Base-by-base conservation (phyloP, 306 rosid genomes). In the Neltuma alba region DNA sequence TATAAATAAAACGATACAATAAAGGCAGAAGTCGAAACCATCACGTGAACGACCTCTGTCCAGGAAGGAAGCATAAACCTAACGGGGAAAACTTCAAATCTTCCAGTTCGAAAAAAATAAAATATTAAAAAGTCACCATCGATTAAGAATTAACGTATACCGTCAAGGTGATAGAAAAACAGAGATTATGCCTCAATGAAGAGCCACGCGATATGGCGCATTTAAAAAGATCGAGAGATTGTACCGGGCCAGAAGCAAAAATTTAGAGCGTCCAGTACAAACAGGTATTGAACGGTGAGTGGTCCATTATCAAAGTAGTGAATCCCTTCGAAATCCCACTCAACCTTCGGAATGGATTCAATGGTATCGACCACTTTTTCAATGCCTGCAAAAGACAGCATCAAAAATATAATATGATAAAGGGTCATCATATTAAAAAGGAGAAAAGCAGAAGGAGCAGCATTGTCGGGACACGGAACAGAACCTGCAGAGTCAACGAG, bases 221-320 rank as follows among this genome's bases (percentile, higher is more conserved):
- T 73, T 23, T 3, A n/a, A 47, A 7, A 16, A n/a, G 11, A 28
- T 62, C 3, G 0, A 57, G 13, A 33, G 15, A 13, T 9, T 10
- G 23, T 85, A 95, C 99, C 99, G 37, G 98, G 98, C 99, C 98
- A 95, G 86, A 95, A 95, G 85, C 99, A 95, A 84, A 95, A 95
- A 82, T 95, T 95, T 74, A 95, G 54, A 86, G 98, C 94, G 76
- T 95, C 98, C 83, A 92, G 73, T 11, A 95, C 99, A 71, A 95
- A 81, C 72, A 95, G 83, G 84, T 92, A 95, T 86, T 95, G 99
- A 76, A 92, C 97, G 31, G 99, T 91, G 78, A 92, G 92, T 3
- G 98, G 99, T 18, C 98, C 98, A 70, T 92, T 89, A 23, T 92
- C 99, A 63, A 95, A 92, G 69, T 89, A 95, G 80, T 95, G 99